Base-by-base conservation (phyloP, 2,329 filamentous ascomycete species). In the Nemania sp. region DNA sequence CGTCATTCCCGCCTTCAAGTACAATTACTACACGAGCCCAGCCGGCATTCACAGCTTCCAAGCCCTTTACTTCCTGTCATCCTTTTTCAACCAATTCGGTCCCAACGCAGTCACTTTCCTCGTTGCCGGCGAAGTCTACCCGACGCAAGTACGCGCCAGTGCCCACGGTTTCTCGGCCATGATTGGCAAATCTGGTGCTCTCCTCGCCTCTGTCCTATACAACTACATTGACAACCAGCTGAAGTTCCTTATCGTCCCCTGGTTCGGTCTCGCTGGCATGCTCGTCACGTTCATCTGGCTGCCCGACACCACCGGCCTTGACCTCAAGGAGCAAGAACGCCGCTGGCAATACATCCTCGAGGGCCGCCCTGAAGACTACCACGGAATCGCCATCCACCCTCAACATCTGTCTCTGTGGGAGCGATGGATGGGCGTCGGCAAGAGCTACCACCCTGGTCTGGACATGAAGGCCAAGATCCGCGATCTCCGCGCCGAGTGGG, bases 61-160 rank as follows among this genome's bases (percentile, higher is more conserved):
- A 78, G 86, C 92, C 69, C 96, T 97, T 91, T 97, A 97, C 81
- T 97, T 96, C 77, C 73, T 97, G 64, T 96, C 91, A 6, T 96
- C 90, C 20, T 97, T 97, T 80, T 97, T 97, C 86, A 97, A 97
- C 81, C 93, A 97, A 72, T 97, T 97, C 68, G 93, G 93, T 11
- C 93, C 93, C 73, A 97, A 97, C 81, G 88, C 86, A 41, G 91
- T 97, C 66, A 96, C 92, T 59, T 97, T 97, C 88, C 83, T 97
- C 63, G 90, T 96, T 30, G 93, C 93, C 37, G 93, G 91, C 37
- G 93, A 97, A 72, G 91, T 96, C n/a, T 97, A 90, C 80, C 93
- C 93, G 8, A 96, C 92, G 0, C 90, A 92, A 8, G 86, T 97
- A 64, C 91, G 93, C 66, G 93, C 93, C 62, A 91, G 90, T 15